Percentiles rank a stretch among this genome's conserved stretches.
These are phyloP conservation scores for Castanospermum australe DNA, from an alignment of 306 rosid genomes.

Conservation along the genomic window DNA sequence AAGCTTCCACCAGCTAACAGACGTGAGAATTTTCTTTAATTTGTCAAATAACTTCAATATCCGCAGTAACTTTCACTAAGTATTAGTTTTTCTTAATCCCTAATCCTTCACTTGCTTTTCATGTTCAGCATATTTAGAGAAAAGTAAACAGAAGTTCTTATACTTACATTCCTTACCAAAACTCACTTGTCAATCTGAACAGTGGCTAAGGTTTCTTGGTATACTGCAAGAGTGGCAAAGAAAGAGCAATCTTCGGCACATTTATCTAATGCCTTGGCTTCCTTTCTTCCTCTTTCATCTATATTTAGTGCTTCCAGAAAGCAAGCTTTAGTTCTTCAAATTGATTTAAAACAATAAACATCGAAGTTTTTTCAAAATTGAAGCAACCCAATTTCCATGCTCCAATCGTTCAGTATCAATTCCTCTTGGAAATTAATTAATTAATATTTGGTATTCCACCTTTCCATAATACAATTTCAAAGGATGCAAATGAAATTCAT, in stretches of 20 bases:
- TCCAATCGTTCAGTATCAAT: too few relatives aligned
- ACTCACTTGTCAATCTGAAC: slow-evolving; percentile 38
- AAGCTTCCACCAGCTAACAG: slow-evolving; percentile 69
- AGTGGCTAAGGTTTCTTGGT: slow-evolving; percentile 43
- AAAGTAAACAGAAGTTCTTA: slow-evolving; percentile 25
- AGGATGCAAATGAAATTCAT: not conserved
- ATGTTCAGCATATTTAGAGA: slow-evolving; percentile 22
- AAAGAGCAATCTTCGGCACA: slow-evolving; percentile 39
- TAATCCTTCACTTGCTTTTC: not conserved
- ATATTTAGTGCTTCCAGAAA: not conserved
- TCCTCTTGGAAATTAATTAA: not conserved
- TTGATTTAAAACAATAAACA: not conserved
- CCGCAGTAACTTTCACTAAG: not conserved
- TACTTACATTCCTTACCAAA: slow-evolving; percentile 39
- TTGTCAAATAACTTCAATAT: not conserved
- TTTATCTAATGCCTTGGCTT: slow-evolving; percentile 41
- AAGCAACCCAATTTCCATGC: not conserved
- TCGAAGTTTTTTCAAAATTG: slow-evolving; percentile 5
- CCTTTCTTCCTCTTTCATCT: slow-evolving; percentile 31
- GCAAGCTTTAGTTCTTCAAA: slow-evolving; percentile 6
- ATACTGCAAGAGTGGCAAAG: slow-evolving; percentile 34
- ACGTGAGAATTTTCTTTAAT: slow-evolving; percentile 52
- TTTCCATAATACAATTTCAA: not conserved
- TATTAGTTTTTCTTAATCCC: not conserved
- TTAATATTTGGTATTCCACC: not conserved